These are phyloP conservation scores for Cladosporium halotolerans DNA, from an alignment of 2,329 filamentous ascomycete genomes.

Conservation along the genomic window DNA sequence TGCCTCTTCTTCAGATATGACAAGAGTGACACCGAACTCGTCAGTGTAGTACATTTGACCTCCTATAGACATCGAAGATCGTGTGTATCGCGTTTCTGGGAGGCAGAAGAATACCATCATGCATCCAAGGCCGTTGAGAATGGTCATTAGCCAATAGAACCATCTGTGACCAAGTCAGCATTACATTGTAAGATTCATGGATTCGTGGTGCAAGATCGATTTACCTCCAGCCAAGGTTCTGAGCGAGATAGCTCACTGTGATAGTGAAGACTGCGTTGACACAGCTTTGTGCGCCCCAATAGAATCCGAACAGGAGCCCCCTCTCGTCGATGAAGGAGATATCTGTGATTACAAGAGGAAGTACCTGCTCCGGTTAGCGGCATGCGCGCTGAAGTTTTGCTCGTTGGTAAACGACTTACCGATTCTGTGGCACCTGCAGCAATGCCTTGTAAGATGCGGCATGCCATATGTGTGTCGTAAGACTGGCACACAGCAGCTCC, in stretches of 20 bases:
- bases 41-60: constrained; percentile 35
- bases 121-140: constrained; percentile 31
- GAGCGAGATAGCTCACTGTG: constrained; percentile 32
- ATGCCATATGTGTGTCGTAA: constrained; percentile 33
- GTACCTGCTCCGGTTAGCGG: constrained; percentile 15
- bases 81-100: constrained; percentile 38
- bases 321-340: constrained; percentile 38
- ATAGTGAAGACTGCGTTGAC: constrained; percentile 31
- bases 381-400: no score
- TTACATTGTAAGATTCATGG: neutral
- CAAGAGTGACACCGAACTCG: constrained; percentile 34
- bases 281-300: constrained; percentile 36
- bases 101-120: constrained; percentile 35
- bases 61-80: constrained; percentile 29
- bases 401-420: neutral
- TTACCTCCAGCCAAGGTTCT: constrained; percentile 31
- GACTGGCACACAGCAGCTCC: constrained; percentile 30
- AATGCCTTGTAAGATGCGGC: constrained; percentile 31
- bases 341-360: constrained; percentile 36
- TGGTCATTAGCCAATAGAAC: constrained; percentile 38
- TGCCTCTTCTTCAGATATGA: constrained; percentile 30
- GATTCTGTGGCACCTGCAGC: constrained; percentile 37
- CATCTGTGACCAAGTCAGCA: constrained; percentile 17
- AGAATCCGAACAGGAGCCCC: constrained; percentile 32
- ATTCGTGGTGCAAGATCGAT: neutral